Evolutionary conservation across 306 rosid genomes (phyloP).

Genomic region (Vigna angularis): DNA sequence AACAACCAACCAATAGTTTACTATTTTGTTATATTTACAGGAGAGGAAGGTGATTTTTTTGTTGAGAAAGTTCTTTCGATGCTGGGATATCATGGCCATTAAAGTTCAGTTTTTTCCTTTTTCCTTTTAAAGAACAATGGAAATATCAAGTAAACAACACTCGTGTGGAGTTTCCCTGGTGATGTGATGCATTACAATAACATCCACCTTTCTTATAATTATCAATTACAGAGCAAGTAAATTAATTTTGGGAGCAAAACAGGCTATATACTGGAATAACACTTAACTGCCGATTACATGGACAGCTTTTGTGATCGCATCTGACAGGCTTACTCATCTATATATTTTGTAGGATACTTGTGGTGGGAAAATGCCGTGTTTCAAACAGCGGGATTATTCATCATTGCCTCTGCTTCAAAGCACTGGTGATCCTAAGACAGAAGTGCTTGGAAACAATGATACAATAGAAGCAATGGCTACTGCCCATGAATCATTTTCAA

Average conservation of each 20-base stretch:
- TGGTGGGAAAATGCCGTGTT: slow-evolving; percentile 38
- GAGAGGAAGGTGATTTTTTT: slow-evolving; percentile 3
- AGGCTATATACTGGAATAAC: not conserved
- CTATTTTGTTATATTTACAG: not conserved
- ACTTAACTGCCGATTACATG: slow-evolving; percentile 15
- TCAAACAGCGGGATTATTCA: slow-evolving; percentile 42
- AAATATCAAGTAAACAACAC: not conserved
- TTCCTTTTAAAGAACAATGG: slow-evolving; percentile 3
- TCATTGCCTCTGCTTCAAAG: slow-evolving; percentile 41
- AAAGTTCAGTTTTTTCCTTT: not conserved
- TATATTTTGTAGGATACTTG: slow-evolving; percentile 41
- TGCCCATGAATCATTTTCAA: slow-evolving; percentile 29
- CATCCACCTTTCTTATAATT: slow-evolving; percentile 32
- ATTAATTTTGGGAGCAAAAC: not conserved
- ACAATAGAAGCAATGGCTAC: slow-evolving; percentile 26
- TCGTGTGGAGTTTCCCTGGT: not conserved
- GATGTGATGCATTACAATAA: slow-evolving; percentile 24
- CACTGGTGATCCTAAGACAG: slow-evolving; percentile 33
- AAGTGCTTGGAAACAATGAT: slow-evolving; percentile 45
- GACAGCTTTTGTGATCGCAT: slow-evolving; percentile 12
- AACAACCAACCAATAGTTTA: not conserved
- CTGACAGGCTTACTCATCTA: slow-evolving; percentile 8
- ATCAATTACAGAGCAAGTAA: slow-evolving; percentile 9
- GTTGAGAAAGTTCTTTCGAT: slow-evolving; percentile 4
- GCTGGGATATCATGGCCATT: not conserved